phyloP scores from a whole-genome alignment of 2,329 filamentous ascomycete species.

The Colletotrichum costaricense region DNA sequence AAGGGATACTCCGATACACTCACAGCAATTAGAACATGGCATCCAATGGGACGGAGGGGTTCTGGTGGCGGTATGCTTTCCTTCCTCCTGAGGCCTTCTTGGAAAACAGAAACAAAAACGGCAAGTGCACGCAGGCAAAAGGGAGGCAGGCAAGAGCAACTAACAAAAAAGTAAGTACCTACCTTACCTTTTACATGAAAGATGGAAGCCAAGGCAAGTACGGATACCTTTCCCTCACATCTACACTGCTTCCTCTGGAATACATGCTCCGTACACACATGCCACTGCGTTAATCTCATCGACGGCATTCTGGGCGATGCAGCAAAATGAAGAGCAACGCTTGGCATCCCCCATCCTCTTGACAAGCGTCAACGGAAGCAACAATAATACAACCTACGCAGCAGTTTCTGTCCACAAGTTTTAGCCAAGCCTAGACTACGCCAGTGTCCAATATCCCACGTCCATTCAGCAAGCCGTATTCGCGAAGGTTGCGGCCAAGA shows the following conservation, averaged over 20 bases:
- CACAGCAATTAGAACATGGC: background rate
- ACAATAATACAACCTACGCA: background rate
- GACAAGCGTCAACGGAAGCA: background rate
- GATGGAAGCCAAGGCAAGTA: background rate
- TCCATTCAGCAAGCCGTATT: constrained; percentile 19
- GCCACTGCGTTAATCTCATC: background rate
- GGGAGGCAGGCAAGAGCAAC: background rate
- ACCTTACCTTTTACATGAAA: background rate
- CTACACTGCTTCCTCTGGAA: background rate
- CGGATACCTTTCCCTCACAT: too few relatives aligned
- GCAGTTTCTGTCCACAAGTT: background rate
- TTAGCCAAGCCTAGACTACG: constrained; percentile 22
- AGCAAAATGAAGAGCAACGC: background rate
- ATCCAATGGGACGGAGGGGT: background rate
- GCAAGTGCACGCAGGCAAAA: background rate
- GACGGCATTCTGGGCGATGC: background rate
- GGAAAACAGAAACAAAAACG: background rate
- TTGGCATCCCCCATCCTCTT: background rate
- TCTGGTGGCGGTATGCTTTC: constrained; percentile 19
- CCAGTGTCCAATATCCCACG: constrained; percentile 7
- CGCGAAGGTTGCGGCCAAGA: constrained; percentile 31
- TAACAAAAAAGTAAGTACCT: background rate
- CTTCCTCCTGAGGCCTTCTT: background rate
- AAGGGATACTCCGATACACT: background rate
- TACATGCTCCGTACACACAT: background rate